Evolutionary conservation across 2,329 filamentous ascomycete species (phyloP).

Genomic region (Verticillium albo-atrum): DNA sequence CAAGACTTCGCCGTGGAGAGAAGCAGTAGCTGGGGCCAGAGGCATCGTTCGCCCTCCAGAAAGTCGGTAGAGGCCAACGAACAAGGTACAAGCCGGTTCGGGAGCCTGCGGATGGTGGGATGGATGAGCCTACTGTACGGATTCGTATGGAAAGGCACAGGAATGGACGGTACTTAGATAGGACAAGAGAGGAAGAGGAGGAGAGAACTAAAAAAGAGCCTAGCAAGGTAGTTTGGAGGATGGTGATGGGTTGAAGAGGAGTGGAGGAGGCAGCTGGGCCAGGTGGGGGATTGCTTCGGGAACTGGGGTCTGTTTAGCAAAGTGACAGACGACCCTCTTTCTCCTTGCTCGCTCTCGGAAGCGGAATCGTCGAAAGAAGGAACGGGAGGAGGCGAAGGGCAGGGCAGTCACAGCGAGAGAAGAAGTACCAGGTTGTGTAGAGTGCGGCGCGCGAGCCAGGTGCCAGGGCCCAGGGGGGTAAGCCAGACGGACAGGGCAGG

Average conservation of each 20-base stretch:
- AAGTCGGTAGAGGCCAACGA: slow-evolving; percentile 19
- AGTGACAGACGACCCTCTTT: slow-evolving; percentile 10
- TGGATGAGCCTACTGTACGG: background rate
- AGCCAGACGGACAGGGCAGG: background rate
- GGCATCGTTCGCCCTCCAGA: slow-evolving; percentile 30
- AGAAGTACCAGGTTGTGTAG: slow-evolving; percentile 1
- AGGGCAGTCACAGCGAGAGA: slow-evolving; percentile 3
- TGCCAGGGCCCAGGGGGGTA: background rate
- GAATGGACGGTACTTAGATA: background rate
- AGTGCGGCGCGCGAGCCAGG: background rate
- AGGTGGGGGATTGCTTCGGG: slow-evolving; percentile 1
- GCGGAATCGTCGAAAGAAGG: slow-evolving; percentile 4
- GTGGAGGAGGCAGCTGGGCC: slow-evolving; percentile 8
- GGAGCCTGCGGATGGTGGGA: slow-evolving; percentile 23
- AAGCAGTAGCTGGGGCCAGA: slow-evolving; percentile 27
- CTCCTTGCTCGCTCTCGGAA: slow-evolving; percentile 3
- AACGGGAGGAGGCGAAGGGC: slow-evolving; percentile 3
- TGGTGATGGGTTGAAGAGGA: slow-evolving; percentile 14
- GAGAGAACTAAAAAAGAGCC: slow-evolving; percentile 15
- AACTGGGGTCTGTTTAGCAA: slow-evolving; percentile 15
- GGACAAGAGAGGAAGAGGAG: background rate
- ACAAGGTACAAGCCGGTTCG: slow-evolving; percentile 28
- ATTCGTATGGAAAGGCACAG: background rate
- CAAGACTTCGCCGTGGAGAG: slow-evolving; percentile 16
- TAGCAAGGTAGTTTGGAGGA: slow-evolving; percentile 12